Base-by-base conservation (phyloP, 805 yeast species). In the Starmerella etchellsii region DNA sequence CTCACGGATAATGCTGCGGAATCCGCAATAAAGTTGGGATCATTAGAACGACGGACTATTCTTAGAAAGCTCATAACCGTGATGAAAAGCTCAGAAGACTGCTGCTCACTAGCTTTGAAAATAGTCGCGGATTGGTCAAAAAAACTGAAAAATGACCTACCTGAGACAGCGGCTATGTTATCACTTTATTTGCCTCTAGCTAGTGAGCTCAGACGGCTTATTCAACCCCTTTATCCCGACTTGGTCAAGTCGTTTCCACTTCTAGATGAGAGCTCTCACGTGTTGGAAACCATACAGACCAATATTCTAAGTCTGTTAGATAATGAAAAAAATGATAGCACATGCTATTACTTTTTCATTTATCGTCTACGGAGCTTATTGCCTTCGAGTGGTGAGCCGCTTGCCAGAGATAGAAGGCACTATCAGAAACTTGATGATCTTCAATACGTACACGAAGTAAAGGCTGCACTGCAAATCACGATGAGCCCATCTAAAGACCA, bases 281-380 rank as follows among this genome's bases (percentile, higher is more conserved):
- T 15, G 3, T 11, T 23, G n/a, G 40, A 37, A 26, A 31, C 40
- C n/a, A 37, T 37, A 31, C 36, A 31, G 18, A 10, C 18, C 13
- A 23, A 37, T n/a, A 11, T 37, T 13, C 31, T 31, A 14, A 31
- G 15, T 14, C 24, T 37, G 16, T 15, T n/a, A 3, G n/a, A 18
- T 10, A 18, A 20, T 7, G 10, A 16, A 7, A 18, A 8, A 10
- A 31, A 24, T 11, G 22, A 24, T 16, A 20, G 20, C 22, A 4
- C 36, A 4, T 28, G 31, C 23, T 41, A 16, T 33, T 32, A 40
- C 34, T 51, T 40, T 37, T 38, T 51, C n/a, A 39, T 44, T 14
- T 44, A 44, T 31, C 43, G 43, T 19, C 39, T 40, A 4, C 40
- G 40, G 1, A 18, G 34, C 3, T 38, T 48, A 2, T 30, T 51